A percentile compares a stretch with the other conserved stretches of the same genome.
These are phyloP conservation scores for Leucocoprinus sp. DNA, from an alignment of 768 basidiomycete genomes.

Conservation along the genomic window DNA sequence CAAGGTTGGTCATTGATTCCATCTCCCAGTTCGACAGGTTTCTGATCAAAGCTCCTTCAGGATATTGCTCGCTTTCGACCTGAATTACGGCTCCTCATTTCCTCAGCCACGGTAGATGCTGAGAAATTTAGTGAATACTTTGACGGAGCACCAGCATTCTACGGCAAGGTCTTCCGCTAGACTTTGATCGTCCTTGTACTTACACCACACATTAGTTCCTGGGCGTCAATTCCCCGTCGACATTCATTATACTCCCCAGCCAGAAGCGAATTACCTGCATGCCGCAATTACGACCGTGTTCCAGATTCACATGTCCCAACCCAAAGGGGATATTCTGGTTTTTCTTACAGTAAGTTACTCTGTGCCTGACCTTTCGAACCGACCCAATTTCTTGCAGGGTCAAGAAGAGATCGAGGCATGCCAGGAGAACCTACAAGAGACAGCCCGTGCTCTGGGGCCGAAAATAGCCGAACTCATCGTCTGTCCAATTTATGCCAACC, in stretches of 20 bases:
- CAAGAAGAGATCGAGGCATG: conserved; percentile 99
- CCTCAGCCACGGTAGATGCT: conserved; percentile 94
- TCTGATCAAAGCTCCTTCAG: conserved; percentile 30
- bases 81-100: conserved; percentile 87
- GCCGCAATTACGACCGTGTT: conserved; percentile 98
- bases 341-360: conserved; percentile 77
- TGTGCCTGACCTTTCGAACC: neutral
- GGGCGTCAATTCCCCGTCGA: conserved; percentile 97
- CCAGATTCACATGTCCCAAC: conserved; percentile 98
- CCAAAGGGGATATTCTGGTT: conserved; percentile 94
- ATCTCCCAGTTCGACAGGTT: neutral
- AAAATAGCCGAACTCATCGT: conserved; percentile 92
- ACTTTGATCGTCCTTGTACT: neutral
- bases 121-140: conserved; percentile 98
- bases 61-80: conserved; percentile 96
- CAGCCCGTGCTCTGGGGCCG: conserved; percentile 88
- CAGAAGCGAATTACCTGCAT: conserved; percentile 98
- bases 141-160: conserved; percentile 92
- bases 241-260: conserved; percentile 97
- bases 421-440: conserved; percentile 93
- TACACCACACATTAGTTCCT: conserved; percentile 52
- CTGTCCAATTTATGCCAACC: conserved; percentile 96
- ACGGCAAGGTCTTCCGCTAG: conserved; percentile 42
- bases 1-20: conserved; percentile 61
- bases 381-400: conserved; percentile 43